Evolutionary conservation across 1,284 basidiomycete species (phyloP).

Genomic region (Taiwanofungus camphoratus): DNA sequence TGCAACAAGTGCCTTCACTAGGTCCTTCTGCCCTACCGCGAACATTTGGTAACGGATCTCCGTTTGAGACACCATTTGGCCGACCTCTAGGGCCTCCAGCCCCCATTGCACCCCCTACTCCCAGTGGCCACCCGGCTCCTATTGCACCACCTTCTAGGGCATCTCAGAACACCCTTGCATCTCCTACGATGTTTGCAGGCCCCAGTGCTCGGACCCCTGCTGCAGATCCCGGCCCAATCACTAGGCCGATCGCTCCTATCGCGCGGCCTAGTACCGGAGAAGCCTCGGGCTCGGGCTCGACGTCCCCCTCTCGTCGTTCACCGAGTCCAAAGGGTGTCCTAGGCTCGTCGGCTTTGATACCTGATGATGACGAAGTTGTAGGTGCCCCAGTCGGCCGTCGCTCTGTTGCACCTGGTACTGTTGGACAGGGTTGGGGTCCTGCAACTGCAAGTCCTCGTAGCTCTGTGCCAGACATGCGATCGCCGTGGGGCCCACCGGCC

Average conservation of each 20-base stretch:
- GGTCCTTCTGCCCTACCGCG: conserved; percentile 50
- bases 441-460: conserved; percentile 39
- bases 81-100: conserved; percentile 35
- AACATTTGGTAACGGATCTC: conserved; percentile 36
- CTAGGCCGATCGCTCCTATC: conserved; percentile 45
- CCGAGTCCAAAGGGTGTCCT: conserved; percentile 70
- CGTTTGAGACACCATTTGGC: conserved; percentile 45
- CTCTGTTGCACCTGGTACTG: conserved; percentile 33
- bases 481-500: conserved; percentile 43
- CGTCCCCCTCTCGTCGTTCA: conserved; percentile 57
- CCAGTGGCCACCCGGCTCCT: conserved; percentile 37
- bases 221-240: conserved; percentile 53
- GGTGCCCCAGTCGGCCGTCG: conserved; percentile 38
- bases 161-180: conserved; percentile 28
- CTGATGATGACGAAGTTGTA: conserved; percentile 77
- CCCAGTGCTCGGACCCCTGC: conserved; percentile 23
- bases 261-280: conserved; percentile 37
- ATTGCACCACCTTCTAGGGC: conserved; percentile 43
- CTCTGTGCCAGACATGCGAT: conserved; percentile 22
- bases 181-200: conserved; percentile 33
- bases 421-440: conserved; percentile 42
- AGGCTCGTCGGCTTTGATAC: conserved; percentile 68
- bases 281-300: conserved; percentile 50
- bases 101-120: conserved; percentile 45
- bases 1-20: conserved; percentile 39